Conservation (phyloP, 1,284 basidiomycete species). For the Meripilus lineatus region DNA sequence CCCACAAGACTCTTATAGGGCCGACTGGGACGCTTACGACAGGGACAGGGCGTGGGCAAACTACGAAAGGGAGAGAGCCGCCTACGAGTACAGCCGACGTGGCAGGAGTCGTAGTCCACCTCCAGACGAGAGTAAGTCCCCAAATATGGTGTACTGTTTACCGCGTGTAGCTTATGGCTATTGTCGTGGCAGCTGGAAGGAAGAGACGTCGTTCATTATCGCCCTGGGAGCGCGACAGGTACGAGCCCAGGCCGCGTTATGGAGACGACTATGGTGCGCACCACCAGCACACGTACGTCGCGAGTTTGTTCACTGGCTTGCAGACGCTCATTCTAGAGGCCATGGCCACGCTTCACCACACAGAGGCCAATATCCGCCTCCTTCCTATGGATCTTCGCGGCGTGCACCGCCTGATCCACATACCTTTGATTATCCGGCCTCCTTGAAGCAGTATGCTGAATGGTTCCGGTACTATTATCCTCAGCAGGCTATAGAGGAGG, state of each 20-base stretch:
- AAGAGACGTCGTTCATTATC: slow-evolving; percentile 83
- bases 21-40: slow-evolving; percentile 57
- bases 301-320: slow-evolving; percentile 10
- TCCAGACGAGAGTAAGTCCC: slow-evolving; percentile 57
- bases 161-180: slow-evolving; percentile 13
- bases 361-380: slow-evolving; percentile 42
- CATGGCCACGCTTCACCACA: slow-evolving; percentile 63
- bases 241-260: slow-evolving; percentile 76
- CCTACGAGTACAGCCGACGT: slow-evolving; percentile 55
- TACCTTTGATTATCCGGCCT: slow-evolving; percentile 75
- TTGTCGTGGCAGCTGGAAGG: slow-evolving; percentile 57
- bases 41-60: slow-evolving; percentile 62
- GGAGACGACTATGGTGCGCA: slow-evolving; percentile 74
- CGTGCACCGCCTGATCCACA: slow-evolving; percentile 76
- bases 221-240: slow-evolving; percentile 79
- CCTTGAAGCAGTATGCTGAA: slow-evolving; percentile 82
- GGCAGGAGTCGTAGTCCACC: slow-evolving; percentile 71
- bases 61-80: slow-evolving; percentile 63
- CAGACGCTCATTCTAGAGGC: slow-evolving; percentile 61
- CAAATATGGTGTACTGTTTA: slow-evolving; percentile 1
- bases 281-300: not conserved
- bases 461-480: slow-evolving; percentile 85
- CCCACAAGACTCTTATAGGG: slow-evolving; percentile 50
- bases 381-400: slow-evolving; percentile 38
- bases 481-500: slow-evolving; percentile 72